These are phyloP conservation scores for Penicillium verhagenii DNA, from an alignment of 495 filamentous ascomycete species.

Conservation along the genomic window DNA sequence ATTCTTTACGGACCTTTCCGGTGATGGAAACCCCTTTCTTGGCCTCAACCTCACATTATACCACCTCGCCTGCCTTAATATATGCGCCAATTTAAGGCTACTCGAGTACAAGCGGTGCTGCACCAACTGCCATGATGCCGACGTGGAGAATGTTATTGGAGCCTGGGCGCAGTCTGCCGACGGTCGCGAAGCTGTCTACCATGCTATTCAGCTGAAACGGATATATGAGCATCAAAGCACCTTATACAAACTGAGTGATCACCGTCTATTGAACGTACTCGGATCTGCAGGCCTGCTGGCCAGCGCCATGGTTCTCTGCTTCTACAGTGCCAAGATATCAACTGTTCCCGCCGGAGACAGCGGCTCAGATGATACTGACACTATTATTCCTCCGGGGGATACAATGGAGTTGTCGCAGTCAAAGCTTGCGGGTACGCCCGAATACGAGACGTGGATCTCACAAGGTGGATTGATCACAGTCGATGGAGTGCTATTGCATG, in stretches of 20 bases:
- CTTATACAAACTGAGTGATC: background rate
- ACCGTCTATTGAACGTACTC: background rate
- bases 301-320: background rate
- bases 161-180: background rate
- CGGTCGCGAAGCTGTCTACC: background rate
- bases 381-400: background rate
- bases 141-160: background rate
- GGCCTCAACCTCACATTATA: background rate
- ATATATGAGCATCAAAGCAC: background rate
- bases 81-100: background rate
- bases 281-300: background rate
- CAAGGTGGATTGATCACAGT: background rate
- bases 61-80: background rate
- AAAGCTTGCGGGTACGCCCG: background rate
- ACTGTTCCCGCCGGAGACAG: no score
- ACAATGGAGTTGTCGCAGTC: background rate
- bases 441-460: background rate
- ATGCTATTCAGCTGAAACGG: background rate
- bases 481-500: background rate
- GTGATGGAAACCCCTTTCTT: background rate
- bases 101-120: background rate
- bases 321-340: background rate
- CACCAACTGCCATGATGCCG: background rate
- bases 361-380: background rate
- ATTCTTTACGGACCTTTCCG: background rate